Percentiles rank a stretch among this genome's conserved stretches.
These are phyloP conservation scores for Boeremia lycopersici DNA, from an alignment of 2,329 filamentous ascomycete species.

Conservation along the genomic window DNA sequence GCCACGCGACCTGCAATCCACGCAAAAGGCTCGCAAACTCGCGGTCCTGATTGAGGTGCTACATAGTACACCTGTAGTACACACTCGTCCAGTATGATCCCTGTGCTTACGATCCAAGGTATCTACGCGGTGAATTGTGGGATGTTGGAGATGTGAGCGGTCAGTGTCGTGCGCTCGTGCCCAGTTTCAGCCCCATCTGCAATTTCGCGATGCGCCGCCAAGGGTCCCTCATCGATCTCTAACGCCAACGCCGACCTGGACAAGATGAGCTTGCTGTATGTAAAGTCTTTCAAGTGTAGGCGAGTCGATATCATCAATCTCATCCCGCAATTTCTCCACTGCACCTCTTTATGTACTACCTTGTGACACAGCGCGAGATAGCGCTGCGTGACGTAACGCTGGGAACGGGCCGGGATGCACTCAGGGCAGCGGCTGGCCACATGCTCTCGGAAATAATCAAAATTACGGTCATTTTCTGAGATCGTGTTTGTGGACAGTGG, in stretches of 20 bases:
- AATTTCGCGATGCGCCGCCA: conserved; percentile 42
- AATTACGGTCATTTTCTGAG: conserved; percentile 27
- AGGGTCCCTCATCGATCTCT: conserved; percentile 21
- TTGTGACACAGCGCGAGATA: conserved; percentile 6
- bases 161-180: conserved; percentile 30
- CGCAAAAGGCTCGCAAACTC: background rate
- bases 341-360: conserved; percentile 6
- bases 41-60: background rate
- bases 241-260: conserved; percentile 23
- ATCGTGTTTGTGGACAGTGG: conserved; percentile 7
- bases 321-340: background rate
- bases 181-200: conserved; percentile 38
- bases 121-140: conserved; percentile 3
- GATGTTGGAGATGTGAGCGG: conserved; percentile 14
- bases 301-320: background rate
- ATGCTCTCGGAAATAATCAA: conserved; percentile 29
- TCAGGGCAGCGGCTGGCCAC: conserved; percentile 24
- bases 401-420: conserved; percentile 25
- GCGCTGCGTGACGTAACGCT: conserved; percentile 12
- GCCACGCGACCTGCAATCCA: background rate
- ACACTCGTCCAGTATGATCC: background rate
- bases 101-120: conserved; percentile 22
- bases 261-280: background rate
- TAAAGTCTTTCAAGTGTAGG: background rate
- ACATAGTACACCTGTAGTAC: background rate